Evolutionary conservation across 2,329 filamentous ascomycete species (phyloP), one percentile per base, ranked within the genome.

Genomic region (Calonectria pteridis): DNA sequence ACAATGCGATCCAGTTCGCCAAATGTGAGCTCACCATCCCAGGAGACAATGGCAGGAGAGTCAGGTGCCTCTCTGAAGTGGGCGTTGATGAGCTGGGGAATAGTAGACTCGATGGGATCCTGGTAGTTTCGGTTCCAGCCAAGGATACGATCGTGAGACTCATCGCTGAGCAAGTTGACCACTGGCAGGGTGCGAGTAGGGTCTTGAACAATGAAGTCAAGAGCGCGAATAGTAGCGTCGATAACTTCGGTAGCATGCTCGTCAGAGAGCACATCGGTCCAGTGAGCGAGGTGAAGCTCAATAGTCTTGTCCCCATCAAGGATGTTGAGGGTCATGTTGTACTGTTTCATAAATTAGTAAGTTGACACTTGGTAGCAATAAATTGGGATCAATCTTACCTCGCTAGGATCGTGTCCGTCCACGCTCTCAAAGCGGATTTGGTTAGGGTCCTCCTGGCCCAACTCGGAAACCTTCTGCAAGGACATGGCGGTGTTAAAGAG

Each of bases 1-100:
- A 58, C 31, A 5, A 69, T 33, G 11, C 53, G 55, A 28, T 75
- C 73, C 4, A 80, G 64, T 20, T 76, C 53, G 4, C 29, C 53
- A 20, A 62, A 69, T 3, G 67, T 51, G 7, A 69, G 31, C n/a
- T 62, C 55, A 13, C 67, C 67, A 46, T 69, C 67, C 67, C 67
- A 69, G 5, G 67, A 69, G 23, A n/a, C 18, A 14, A 63, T 49
- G 0, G 67, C 67, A 28, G 37, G 55, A 6, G 55, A 62, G 9
- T 62, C 55, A 11, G 55, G 55, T 20, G 55, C 55, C 55, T 62
- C 63, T 20, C 63, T 66, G 46, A 53, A 50, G 23, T 66, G 63
- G 1, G 63, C 63, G 35, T 66, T 51, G 35, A 66, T 66, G n/a
- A 66, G 63, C 16, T 50, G 46, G 23, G 46, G 63, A 11, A 66